Conservation (phyloP, 495 filamentous ascomycete species). For the Evernia prunastri region DNA sequence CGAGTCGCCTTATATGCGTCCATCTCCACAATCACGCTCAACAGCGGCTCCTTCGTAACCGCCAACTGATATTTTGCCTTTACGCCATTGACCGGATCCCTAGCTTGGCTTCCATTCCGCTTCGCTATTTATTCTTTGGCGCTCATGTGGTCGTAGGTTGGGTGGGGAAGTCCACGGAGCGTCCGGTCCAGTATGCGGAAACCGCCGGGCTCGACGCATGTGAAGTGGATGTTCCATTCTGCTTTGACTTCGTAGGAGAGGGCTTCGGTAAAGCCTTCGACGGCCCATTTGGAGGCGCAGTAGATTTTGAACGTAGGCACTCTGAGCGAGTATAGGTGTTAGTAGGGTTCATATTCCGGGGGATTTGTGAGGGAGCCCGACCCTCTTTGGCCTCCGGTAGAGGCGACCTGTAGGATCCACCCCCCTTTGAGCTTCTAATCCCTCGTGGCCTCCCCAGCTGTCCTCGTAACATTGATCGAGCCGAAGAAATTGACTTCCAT, state of each 20-base stretch:
- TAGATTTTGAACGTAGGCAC: conserved; percentile 36
- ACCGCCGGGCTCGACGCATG: neutral
- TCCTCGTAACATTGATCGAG: conserved; percentile 32
- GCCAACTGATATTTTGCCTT: conserved; percentile 44
- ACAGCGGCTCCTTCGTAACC: conserved; percentile 39
- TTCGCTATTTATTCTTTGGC: conserved; percentile 33
- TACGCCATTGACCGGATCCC: conserved; percentile 40
- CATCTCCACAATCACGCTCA: conserved; percentile 38
- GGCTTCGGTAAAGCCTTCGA: too few species aligned
- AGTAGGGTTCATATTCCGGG: neutral
- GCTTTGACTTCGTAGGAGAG: too few species aligned
- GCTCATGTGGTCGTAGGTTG: conserved; percentile 41
- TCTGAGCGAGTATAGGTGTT: conserved; percentile 16
- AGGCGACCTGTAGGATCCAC: conserved; percentile 40
- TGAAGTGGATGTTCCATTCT: neutral
- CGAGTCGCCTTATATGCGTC: conserved; percentile 38
- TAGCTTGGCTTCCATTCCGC: conserved; percentile 37
- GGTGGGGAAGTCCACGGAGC: conserved; percentile 35
- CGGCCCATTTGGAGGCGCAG: conserved; percentile 36
- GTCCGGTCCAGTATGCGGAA: conserved; percentile 27
- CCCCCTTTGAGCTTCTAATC: conserved; percentile 35
- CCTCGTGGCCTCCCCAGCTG: conserved; percentile 39
- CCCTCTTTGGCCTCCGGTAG: conserved; percentile 35
- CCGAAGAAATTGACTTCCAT: conserved; percentile 28
- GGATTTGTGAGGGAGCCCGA: neutral